These are phyloP conservation scores for Aspergillus neotritici DNA, from an alignment of 2,329 filamentous ascomycete genomes.

Conservation along the genomic window DNA sequence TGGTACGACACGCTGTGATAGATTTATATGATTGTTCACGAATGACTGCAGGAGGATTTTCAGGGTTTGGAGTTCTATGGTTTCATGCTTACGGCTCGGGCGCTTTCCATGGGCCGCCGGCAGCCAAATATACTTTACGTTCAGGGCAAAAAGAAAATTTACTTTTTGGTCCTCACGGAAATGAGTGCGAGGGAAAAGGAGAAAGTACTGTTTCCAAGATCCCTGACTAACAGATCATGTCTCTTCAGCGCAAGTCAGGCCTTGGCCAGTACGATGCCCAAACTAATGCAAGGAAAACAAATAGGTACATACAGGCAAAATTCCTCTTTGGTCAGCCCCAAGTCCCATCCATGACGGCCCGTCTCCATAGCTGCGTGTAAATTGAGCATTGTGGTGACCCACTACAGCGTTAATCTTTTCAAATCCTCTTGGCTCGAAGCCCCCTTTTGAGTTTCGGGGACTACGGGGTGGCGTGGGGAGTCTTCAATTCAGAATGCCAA, in stretches of 20 bases:
- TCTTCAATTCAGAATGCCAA: too few relatives aligned
- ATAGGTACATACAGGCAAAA: conserved; percentile 15
- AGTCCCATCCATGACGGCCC: conserved; percentile 7
- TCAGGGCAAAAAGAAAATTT: background rate
- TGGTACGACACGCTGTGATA: too few relatives aligned
- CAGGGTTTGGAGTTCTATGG: too few relatives aligned
- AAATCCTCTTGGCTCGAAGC: too few relatives aligned
- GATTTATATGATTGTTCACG: too few relatives aligned
- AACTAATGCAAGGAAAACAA: conserved; percentile 23
- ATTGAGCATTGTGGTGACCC: background rate
- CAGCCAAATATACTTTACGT: conserved; percentile 13
- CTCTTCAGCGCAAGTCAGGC: conserved; percentile 7
- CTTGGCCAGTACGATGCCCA: conserved; percentile 17
- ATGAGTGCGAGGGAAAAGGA: conserved; percentile 1
- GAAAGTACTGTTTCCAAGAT: conserved; percentile 16
- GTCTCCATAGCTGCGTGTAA: conserved; percentile 10
- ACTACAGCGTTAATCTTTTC: too few relatives aligned
- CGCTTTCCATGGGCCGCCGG: conserved; percentile 4
- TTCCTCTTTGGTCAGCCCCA: conserved; percentile 6
- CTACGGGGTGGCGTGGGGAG: too few relatives aligned
- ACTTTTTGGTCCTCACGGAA: conserved; percentile 1
- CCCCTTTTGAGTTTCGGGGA: too few relatives aligned
- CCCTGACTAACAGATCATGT: conserved; percentile 6
- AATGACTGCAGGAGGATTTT: too few relatives aligned
- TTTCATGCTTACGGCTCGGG: conserved; percentile 1